These are phyloP conservation scores for Xylaria bambusicola DNA, from an alignment of 495 filamentous ascomycete genomes.

Conservation along the genomic window DNA sequence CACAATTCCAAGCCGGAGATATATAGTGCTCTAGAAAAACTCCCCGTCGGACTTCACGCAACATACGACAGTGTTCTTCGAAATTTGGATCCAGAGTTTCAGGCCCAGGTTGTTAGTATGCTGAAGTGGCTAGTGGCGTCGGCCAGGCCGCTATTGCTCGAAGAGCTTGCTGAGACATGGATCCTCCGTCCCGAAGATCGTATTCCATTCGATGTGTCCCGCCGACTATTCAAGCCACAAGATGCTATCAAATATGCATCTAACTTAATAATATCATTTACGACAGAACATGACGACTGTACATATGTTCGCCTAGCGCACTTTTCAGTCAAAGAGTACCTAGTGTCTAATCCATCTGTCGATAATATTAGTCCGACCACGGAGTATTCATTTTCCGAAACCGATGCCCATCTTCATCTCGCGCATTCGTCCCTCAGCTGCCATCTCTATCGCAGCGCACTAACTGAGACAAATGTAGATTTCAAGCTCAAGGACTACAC, in stretches of 20 bases:
- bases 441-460: not conserved
- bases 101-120: conserved; percentile 24
- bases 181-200: conserved; percentile 14
- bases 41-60: conserved; percentile 41
- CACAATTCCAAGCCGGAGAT: conserved; percentile 29
- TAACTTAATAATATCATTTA: conserved; percentile 2
- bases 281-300: not conserved
- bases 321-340: conserved; percentile 33
- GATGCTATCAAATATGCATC: conserved; percentile 13
- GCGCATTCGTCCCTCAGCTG: conserved; percentile 8
- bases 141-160: conserved; percentile 21
- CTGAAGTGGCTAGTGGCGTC: conserved; percentile 38
- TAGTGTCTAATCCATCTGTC: conserved; percentile 18
- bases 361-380: not conserved
- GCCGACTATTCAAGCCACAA: conserved; percentile 10
- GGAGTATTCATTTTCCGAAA: not conserved
- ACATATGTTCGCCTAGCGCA: conserved; percentile 24
- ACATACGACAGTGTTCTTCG: conserved; percentile 42
- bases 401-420: conserved; percentile 15
- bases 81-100: conserved; percentile 28
- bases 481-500: not conserved
- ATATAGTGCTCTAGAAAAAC: conserved; percentile 30
- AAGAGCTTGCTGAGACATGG: conserved; percentile 32
- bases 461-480: not conserved
- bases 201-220: conserved; percentile 11